Evolutionary conservation across 768 basidiomycete genomes (phyloP), one percentile per base, ranked within the genome.

Genomic region (Termitomyces eurrhizus): DNA sequence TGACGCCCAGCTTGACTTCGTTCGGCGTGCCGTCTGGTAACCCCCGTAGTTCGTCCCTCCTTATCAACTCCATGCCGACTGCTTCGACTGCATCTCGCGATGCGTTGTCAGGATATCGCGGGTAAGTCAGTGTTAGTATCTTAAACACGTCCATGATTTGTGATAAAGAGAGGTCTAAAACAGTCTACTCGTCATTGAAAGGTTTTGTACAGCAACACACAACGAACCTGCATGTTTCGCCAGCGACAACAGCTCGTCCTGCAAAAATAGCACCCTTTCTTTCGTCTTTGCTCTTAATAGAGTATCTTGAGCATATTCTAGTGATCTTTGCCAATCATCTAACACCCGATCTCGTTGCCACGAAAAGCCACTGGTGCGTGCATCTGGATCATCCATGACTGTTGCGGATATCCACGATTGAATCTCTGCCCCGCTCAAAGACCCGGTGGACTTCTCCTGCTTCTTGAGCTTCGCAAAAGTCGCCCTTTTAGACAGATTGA

Each of bases 61-160:
- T 75, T 21, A 92, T 82, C 57, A 94, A 66, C 51, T 84, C 83
- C 69, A 84, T 80, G 0, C 83, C 85, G 35, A 93, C 80, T 2
- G 74, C 74, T 66, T 92, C 86, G 0, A 91, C 89, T 2, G 89
- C 90, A 58, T 84, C 80, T 62, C 87, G 79, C 1, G 93, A 95
- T 52, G 78, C 68, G 2, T 79, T 71, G 70, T 95, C 93, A 48
- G 84, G 75, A 77, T 94, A 94, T 66, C 88, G 84, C 16, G 90
- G 85, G 71, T 92, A 90, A 0, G 90, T 93, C 55, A 84, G 74
- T 1, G 87, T 89, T 52, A 95, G 73, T 5, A 94, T 75, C 60
- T 80, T 79, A 72, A 95, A 88, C 29, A 94, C 67, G 68, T 92
- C 92, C 73, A 87, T 65, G 21, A 76, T 77, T 68, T 90, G 88